phyloP scores from a whole-genome alignment of 2,329 filamentous ascomycete genomes.

The Fusarium burgessii region DNA sequence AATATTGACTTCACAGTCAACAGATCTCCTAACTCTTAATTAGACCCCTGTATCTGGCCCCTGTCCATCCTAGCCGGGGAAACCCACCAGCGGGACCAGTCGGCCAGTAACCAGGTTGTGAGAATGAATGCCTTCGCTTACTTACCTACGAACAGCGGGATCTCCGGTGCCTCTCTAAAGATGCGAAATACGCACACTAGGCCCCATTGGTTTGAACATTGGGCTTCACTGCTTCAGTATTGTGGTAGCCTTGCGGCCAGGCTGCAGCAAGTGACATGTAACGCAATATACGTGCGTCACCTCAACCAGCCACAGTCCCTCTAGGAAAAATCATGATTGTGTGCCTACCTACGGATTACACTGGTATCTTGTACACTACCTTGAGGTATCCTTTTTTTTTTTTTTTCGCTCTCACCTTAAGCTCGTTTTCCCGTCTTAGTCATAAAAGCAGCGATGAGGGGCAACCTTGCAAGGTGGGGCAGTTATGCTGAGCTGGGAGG shows the following conservation, averaged over 20 bases:
- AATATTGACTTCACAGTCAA: slow-evolving; percentile 30
- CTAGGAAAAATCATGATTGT: slow-evolving; percentile 1
- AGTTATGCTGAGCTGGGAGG: slow-evolving; percentile 50
- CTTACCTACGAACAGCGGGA: slow-evolving; percentile 25
- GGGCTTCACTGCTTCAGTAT: slow-evolving; percentile 11
- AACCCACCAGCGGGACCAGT: slow-evolving; percentile 36
- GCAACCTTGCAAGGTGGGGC: slow-evolving; percentile 67
- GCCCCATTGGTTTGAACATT: slow-evolving; percentile 31
- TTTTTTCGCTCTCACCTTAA: slow-evolving; percentile 32
- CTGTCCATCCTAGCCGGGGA: slow-evolving; percentile 33
- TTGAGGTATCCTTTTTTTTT: neutral
- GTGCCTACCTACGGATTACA: neutral
- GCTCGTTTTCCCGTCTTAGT: slow-evolving; percentile 10
- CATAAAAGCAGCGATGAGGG: slow-evolving; percentile 71
- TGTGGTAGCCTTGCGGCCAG: slow-evolving; percentile 37
- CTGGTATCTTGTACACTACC: neutral
- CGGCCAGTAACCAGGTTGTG: slow-evolving; percentile 36
- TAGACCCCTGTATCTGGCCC: slow-evolving; percentile 34
- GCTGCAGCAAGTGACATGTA: slow-evolving; percentile 29
- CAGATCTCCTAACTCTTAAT: slow-evolving; percentile 38
- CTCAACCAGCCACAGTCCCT: slow-evolving; percentile 13
- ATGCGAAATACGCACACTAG: slow-evolving; percentile 37
- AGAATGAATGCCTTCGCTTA: slow-evolving; percentile 38
- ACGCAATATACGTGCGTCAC: slow-evolving; percentile 38
- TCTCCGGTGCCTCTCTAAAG: slow-evolving; percentile 34